phyloP scores from a whole-genome alignment of 192 early-diverging fungal species.

The Mortierella antarctica region DNA sequence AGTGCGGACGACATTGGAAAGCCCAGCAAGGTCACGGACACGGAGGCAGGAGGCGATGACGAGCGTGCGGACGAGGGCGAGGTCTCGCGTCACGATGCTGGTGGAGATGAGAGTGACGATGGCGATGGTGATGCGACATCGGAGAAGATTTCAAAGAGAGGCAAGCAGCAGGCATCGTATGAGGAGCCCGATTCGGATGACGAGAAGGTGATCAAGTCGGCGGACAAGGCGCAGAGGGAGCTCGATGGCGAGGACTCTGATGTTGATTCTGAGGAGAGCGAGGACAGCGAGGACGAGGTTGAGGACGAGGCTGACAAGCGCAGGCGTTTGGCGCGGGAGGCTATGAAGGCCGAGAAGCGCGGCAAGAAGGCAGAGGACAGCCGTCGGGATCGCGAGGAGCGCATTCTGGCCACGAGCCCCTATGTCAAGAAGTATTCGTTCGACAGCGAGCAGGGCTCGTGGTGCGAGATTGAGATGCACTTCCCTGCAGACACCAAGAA shows the following conservation, averaged over 20 bases:
- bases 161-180: constrained; percentile 77
- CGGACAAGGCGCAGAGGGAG: constrained; percentile 49
- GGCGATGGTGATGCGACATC: constrained; percentile 82
- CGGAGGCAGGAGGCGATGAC: constrained; percentile 58
- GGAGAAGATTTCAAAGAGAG: constrained; percentile 68
- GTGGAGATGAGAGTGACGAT: constrained; percentile 63
- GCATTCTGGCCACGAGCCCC: constrained; percentile 64
- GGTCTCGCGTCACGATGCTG: constrained; percentile 31
- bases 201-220: constrained; percentile 60
- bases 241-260: constrained; percentile 56
- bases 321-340: constrained; percentile 34
- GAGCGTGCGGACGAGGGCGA: constrained; percentile 64
- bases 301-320: constrained; percentile 53
- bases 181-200: constrained; percentile 92
- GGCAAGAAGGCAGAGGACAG: constrained; percentile 24
- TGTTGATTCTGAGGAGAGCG: constrained; percentile 38
- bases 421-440: constrained; percentile 80
- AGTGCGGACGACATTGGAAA: constrained; percentile 52
- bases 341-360: constrained; percentile 33
- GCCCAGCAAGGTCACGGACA: constrained; percentile 47
- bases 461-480: constrained; percentile 87
- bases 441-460: constrained; percentile 71
- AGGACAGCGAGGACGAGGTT: constrained; percentile 39
- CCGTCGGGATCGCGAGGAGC: constrained; percentile 59
- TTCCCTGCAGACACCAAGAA: constrained; percentile 93